Conservation (phyloP, 1,139 yeast genomes). For the Pichia sp. region DNA sequence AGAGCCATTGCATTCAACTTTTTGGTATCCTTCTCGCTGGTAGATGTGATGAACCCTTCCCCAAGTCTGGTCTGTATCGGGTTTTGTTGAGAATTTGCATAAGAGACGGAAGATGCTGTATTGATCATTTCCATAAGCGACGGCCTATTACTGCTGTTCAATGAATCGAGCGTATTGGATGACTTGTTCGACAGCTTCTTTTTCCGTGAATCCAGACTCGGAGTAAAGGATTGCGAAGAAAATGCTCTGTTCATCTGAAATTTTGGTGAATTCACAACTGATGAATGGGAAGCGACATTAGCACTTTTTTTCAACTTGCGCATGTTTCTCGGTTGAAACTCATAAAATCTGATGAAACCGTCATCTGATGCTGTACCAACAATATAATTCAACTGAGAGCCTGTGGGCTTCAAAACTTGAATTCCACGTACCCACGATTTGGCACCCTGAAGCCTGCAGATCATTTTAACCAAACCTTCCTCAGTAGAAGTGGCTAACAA, state of each 20-base stretch:
- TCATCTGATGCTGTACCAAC: constrained; percentile 67
- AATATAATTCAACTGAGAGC: constrained; percentile 36
- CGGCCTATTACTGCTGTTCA: constrained; percentile 8
- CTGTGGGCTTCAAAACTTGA: constrained; percentile 33
- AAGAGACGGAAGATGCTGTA: too few relatives aligned
- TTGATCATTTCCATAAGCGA: constrained; percentile 25
- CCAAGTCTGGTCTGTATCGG: constrained; percentile 2
- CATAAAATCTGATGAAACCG: constrained; percentile 64
- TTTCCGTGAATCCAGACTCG: constrained; percentile 3
- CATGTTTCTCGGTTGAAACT: constrained; percentile 58
- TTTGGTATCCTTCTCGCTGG: neutral
- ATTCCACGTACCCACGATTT: constrained; percentile 55
- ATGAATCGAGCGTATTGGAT: constrained; percentile 3
- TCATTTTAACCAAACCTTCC: constrained; percentile 30
- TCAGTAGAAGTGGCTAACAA: constrained; percentile 11
- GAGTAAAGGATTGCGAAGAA: constrained; percentile 8
- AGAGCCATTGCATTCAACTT: constrained; percentile 1
- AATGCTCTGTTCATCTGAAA: constrained; percentile 8
- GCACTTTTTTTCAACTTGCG: constrained; percentile 36
- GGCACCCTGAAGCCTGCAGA: constrained; percentile 57
- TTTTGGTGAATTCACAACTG: constrained; percentile 5
- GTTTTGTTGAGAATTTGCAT: too few relatives aligned
- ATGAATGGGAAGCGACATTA: constrained; percentile 1
- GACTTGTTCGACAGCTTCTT: neutral
- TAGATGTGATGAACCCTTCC: neutral